Conservation (phyloP, 2,329 filamentous ascomycete genomes). For the Fusarium heterosporum region DNA sequence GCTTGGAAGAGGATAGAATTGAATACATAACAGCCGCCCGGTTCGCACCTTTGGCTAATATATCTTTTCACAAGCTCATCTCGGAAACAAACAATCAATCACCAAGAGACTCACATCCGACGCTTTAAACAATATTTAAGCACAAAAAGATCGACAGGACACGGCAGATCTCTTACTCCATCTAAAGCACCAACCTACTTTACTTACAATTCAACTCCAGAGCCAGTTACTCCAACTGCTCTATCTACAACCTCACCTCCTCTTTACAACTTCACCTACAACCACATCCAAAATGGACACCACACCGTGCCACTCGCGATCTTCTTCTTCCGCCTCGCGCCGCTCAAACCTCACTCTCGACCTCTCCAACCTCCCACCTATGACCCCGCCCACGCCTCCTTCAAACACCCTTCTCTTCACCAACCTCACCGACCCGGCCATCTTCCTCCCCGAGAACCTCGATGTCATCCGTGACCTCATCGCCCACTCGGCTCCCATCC, state of each 20-base stretch:
- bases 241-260: constrained; percentile 10
- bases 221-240: constrained; percentile 17
- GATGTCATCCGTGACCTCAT: constrained; percentile 79
- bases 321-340: constrained; percentile 61
- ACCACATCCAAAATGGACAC: constrained; percentile 50
- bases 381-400: constrained; percentile 77
- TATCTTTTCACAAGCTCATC: constrained; percentile 7
- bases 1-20: constrained; percentile 17
- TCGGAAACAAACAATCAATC: constrained; percentile 3
- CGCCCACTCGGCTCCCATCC: constrained; percentile 74
- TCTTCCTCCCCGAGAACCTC: constrained; percentile 80
- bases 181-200: constrained; percentile 14
- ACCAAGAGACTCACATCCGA: constrained; percentile 3
- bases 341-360: constrained; percentile 74
- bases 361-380: constrained; percentile 76
- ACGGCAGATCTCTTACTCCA: constrained; percentile 14
- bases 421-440: constrained; percentile 77
- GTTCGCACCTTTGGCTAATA: constrained; percentile 23
- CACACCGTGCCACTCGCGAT: constrained; percentile 54
- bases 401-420: constrained; percentile 89
- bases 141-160: constrained; percentile 27
- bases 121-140: background rate
- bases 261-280: constrained; percentile 7
- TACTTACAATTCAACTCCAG: constrained; percentile 1
- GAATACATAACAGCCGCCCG: constrained; percentile 39